Evolutionary conservation across 129 eudicot species (phyloP).

Genomic region (Ambrosia trifida): DNA sequence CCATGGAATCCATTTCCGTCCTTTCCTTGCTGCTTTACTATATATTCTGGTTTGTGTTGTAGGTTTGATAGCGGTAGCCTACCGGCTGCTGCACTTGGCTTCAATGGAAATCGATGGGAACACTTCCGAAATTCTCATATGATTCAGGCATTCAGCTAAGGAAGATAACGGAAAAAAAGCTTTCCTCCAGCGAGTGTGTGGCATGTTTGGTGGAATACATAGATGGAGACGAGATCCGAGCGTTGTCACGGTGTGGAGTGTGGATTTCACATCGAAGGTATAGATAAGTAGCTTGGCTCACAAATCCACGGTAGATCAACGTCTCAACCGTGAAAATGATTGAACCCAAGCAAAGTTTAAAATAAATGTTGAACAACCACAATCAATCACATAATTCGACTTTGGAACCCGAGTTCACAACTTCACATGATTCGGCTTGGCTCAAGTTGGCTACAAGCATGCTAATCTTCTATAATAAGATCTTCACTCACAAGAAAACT

Average conservation of each 20-base stretch:
- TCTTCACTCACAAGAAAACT: no score
- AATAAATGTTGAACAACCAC: no score
- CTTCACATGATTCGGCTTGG: no score
- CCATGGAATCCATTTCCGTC: conserved; percentile 52
- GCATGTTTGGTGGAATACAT: conserved; percentile 67
- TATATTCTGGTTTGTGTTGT: conserved; percentile 55
- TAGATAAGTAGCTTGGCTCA: conserved; percentile 66
- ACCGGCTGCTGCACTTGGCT: conserved; percentile 61
- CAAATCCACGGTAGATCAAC: conserved; percentile 15
- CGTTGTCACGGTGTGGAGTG: conserved; percentile 72
- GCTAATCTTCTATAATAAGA: no score
- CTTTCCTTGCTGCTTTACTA: conserved; percentile 56
- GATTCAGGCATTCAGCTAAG: conserved; percentile 17
- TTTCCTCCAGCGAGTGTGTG: conserved; percentile 46
- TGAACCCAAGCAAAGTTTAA: no score
- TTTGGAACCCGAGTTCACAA: no score
- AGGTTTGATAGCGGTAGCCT: conserved; percentile 54
- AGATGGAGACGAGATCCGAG: conserved; percentile 60
- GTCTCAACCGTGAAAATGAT: no score
- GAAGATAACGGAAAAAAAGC: conserved; percentile 14
- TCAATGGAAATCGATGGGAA: conserved; percentile 32
- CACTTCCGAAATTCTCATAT: conserved; percentile 40
- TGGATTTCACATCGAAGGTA: conserved; percentile 58
- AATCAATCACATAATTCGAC: no score
- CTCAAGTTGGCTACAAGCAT: no score